Conservation (phyloP, 805 yeast genomes). For the Ogataea ganodermae region DNA sequence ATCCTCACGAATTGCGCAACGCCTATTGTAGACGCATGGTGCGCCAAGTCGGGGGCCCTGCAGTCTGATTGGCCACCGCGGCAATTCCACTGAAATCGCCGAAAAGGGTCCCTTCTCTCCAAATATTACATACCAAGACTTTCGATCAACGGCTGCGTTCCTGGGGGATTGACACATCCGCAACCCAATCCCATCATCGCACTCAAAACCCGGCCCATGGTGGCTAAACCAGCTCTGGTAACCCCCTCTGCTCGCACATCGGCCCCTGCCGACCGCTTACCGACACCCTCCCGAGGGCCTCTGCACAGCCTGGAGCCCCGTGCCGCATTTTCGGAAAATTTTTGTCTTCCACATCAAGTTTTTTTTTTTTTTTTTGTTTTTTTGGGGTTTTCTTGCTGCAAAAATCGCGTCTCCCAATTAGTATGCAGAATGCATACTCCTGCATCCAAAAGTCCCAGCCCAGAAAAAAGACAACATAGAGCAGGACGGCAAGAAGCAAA, state of each 20-base stretch:
- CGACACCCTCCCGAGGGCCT: too few species aligned
- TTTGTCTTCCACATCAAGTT: too few species aligned
- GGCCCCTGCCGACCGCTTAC: too few species aligned
- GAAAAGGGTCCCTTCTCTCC: background rate
- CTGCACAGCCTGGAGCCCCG: too few species aligned
- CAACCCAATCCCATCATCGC: too few species aligned
- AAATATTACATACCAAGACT: background rate
- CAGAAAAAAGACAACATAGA: background rate
- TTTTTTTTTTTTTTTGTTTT: too few species aligned
- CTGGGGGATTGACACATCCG: background rate
- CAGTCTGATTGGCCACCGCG: conserved; percentile 1
- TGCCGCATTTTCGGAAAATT: conserved; percentile 1
- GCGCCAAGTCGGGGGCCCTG: background rate
- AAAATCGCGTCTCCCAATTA: conserved; percentile 1
- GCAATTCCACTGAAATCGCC: background rate
- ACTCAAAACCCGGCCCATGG: too few species aligned
- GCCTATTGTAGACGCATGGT: background rate
- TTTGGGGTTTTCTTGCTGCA: background rate
- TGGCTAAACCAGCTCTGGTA: too few species aligned
- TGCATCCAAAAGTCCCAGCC: background rate
- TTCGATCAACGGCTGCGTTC: background rate
- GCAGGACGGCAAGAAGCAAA: background rate
- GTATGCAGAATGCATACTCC: background rate
- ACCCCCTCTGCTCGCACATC: too few species aligned
- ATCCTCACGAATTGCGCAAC: too few species aligned